Evolutionary conservation across 2,329 filamentous ascomycete genomes (phyloP), one percentile per base, ranked within the genome.

Genomic region (Pseudogymnoascus sp.): DNA sequence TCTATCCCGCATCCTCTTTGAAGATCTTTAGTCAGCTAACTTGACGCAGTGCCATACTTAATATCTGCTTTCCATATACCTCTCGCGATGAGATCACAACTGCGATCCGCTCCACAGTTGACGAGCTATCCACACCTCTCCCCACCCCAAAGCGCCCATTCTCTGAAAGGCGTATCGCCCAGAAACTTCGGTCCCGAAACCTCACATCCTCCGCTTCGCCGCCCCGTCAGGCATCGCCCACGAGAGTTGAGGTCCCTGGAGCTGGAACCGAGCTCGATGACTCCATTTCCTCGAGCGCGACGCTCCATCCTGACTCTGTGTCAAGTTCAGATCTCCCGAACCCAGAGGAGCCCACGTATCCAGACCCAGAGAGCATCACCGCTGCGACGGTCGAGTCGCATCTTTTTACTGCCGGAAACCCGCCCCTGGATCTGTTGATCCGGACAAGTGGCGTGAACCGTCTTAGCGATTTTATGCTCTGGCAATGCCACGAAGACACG

Each of bases 61-160:
- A 99, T 73, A 92, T 99, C 66, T 99, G 94, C 79, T 97, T 97
- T 71, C 94, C 94, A 0, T 99, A 99, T 73, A 97, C 94, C 0
- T 96, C 92, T 4, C 84, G 94, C 67, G 92, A 96, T 71, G 94
- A 99, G 74, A 97, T 99, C 68, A 95, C 93, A 0, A 86, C 89
- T 2, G 91, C 93, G 5, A 90, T 99, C 68, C 88, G 90, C 66
- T 85, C 87, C 44, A 97, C 93, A 0, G 92, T 99, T 7, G 81
- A 89, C 64, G 90, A 96, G 65, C 97, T 91, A 75, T 90, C 89
- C 65, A 86, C 84, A 61, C 89, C 91, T 4, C 80, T 89, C 16
- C 80, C 81, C 12, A 82, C 83, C 35, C 82, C 80, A 69, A 82
- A 84, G 71, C 87, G 87, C 0, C 85, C 89, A 0, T 97, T 97